Conservation (phyloP, 768 basidiomycete genomes). For the Russula brevipes region DNA sequence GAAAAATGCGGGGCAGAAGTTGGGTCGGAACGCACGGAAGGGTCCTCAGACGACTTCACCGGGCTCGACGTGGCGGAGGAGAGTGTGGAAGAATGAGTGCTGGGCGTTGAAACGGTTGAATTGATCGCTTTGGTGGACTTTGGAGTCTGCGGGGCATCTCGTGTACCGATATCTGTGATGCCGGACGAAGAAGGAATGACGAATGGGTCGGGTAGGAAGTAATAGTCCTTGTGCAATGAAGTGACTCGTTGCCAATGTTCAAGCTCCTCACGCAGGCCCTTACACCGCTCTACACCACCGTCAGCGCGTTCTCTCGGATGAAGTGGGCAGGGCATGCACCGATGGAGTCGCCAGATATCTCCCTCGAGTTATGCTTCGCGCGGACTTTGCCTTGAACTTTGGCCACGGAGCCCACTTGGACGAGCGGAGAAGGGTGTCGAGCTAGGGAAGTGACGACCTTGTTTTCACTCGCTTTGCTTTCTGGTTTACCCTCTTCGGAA, state of each 20-base stretch:
- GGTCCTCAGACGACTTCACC: conserved; percentile 9
- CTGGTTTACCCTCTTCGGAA: background rate
- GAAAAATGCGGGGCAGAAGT: background rate
- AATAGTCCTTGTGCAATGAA: conserved; percentile 16
- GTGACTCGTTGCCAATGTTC: conserved; percentile 20
- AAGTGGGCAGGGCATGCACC: conserved; percentile 7
- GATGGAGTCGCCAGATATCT: conserved; percentile 15
- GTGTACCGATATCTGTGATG: background rate
- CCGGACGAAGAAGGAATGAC: conserved; percentile 10
- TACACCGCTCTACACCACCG: conserved; percentile 18
- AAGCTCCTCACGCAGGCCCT: conserved; percentile 8
- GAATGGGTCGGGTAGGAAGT: conserved; percentile 16
- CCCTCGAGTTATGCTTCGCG: conserved; percentile 9
- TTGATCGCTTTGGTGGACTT: conserved; percentile 1
- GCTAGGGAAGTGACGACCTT: too few species aligned
- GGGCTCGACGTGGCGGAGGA: conserved; percentile 19
- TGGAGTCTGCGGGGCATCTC: conserved; percentile 11
- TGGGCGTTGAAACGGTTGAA: background rate
- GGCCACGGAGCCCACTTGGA: conserved; percentile 20
- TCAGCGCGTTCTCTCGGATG: conserved; percentile 2
- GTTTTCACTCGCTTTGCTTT: background rate
- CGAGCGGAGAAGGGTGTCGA: background rate
- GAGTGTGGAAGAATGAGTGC: conserved; percentile 3
- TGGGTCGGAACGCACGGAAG: conserved; percentile 18
- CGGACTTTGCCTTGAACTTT: conserved; percentile 17